A percentile compares a stretch with the other conserved stretches of the same genome.
Evolutionary conservation across 2,329 filamentous ascomycete genomes (phyloP).

Genomic region (Penicillium sp.): DNA sequence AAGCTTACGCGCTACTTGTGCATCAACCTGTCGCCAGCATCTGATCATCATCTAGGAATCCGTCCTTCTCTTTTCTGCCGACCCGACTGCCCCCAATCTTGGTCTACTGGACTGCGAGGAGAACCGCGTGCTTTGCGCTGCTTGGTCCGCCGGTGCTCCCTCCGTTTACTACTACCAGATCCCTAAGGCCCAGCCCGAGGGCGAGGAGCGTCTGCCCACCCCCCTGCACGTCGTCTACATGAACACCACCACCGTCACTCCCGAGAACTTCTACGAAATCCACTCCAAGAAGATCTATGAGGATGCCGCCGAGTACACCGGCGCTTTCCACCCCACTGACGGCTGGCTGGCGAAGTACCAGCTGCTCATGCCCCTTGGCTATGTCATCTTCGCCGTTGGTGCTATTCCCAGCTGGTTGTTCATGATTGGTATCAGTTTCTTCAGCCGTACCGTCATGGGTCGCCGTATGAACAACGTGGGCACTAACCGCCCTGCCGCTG

Average conservation of each 20-base stretch:
- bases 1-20: slow-evolving; percentile 18
- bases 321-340: slow-evolving; percentile 61
- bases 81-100: slow-evolving; percentile 56
- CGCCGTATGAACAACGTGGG: slow-evolving; percentile 24
- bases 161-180: slow-evolving; percentile 58
- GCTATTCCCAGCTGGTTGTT: slow-evolving; percentile 63
- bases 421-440: slow-evolving; percentile 62
- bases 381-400: slow-evolving; percentile 55
- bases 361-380: slow-evolving; percentile 55
- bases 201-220: slow-evolving; percentile 53
- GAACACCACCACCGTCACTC: slow-evolving; percentile 58
- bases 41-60: slow-evolving; percentile 45
- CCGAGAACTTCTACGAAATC: slow-evolving; percentile 56
- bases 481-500: slow-evolving; percentile 7
- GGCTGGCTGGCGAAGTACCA: slow-evolving; percentile 54
- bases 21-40: slow-evolving; percentile 1
- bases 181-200: slow-evolving; percentile 48
- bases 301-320: slow-evolving; percentile 54
- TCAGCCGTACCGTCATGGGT: slow-evolving; percentile 59
- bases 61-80: slow-evolving; percentile 52
- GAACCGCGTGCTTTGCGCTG: slow-evolving; percentile 58
- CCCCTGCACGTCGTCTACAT: slow-evolving; percentile 54
- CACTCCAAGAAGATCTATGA: slow-evolving; percentile 57
- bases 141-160: slow-evolving; percentile 58
- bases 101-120: slow-evolving; percentile 60